Conservation (phyloP, 2,329 filamentous ascomycete species). For the Fusarium austroafricanum region DNA sequence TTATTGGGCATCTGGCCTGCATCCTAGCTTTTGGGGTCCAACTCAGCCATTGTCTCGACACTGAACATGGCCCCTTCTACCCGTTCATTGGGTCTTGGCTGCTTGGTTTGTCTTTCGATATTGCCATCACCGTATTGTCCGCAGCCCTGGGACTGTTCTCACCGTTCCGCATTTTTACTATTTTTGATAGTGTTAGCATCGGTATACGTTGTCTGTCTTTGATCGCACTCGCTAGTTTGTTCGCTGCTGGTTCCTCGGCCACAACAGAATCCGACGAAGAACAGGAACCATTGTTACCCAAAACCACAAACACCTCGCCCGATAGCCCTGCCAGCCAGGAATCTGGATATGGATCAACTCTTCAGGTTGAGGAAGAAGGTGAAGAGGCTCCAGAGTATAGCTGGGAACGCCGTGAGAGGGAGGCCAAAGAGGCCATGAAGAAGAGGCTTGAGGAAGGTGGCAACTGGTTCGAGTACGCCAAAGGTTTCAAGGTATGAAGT, state of each 20-base stretch:
- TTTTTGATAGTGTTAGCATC: conserved; percentile 42
- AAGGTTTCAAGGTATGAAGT: conserved; percentile 70
- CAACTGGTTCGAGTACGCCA: conserved; percentile 81
- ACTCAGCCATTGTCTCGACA: conserved; percentile 64
- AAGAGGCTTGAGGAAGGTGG: conserved; percentile 79
- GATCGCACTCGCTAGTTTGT: conserved; percentile 29
- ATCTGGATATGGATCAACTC: conserved; percentile 58
- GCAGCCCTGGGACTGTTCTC: conserved; percentile 10
- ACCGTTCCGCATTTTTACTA: conserved; percentile 29
- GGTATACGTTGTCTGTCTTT: conserved; percentile 37
- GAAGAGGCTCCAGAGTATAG: conserved; percentile 62
- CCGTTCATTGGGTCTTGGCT: conserved; percentile 73
- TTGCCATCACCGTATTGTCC: conserved; percentile 54
- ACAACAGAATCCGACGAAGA: conserved; percentile 63
- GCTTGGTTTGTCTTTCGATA: conserved; percentile 68
- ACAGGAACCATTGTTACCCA: conserved; percentile 66
- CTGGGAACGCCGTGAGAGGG: conserved; percentile 65
- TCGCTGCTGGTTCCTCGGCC: conserved; percentile 22
- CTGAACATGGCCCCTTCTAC: conserved; percentile 66
- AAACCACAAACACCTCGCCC: conserved; percentile 34
- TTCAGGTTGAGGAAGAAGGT: conserved; percentile 52
- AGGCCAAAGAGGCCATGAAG: conserved; percentile 68
- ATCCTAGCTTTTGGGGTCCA: conserved; percentile 73
- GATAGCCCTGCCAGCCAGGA: conserved; percentile 42
- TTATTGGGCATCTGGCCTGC: conserved; percentile 70